These are phyloP conservation scores for Cyamopsis tetragonoloba DNA, from an alignment of 306 rosid species.

Conservation along the genomic window DNA sequence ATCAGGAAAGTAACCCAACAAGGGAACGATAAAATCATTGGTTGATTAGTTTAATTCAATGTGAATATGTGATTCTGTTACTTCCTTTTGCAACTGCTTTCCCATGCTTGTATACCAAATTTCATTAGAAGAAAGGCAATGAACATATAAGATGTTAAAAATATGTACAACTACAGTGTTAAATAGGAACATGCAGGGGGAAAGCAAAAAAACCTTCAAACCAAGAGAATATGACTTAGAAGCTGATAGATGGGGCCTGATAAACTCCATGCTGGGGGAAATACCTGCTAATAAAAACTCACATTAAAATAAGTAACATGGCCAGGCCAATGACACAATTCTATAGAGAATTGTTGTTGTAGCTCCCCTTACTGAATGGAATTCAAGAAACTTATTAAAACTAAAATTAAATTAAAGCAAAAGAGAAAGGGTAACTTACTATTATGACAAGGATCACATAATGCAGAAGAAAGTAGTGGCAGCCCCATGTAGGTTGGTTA, in stretches of 20 bases:
- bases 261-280: slow-evolving; percentile 35
- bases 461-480: slow-evolving; percentile 43
- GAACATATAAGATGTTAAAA: background rate
- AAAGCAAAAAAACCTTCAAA: slow-evolving; percentile 49
- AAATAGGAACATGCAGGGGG: background rate
- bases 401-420: background rate
- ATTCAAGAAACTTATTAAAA: background rate
- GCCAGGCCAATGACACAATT: too few relatives aligned
- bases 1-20: background rate
- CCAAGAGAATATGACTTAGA: slow-evolving; percentile 40
- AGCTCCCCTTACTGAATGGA: background rate
- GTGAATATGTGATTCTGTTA: background rate
- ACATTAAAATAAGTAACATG: slow-evolving; percentile 13
- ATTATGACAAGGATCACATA: slow-evolving; percentile 42
- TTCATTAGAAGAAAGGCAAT: background rate
- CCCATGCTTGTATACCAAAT: background rate
- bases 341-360: background rate
- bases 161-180: background rate
- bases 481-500: slow-evolving; percentile 44
- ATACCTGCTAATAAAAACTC: slow-evolving; percentile 40
- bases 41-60: background rate
- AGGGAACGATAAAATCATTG: background rate
- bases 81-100: background rate
- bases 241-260: slow-evolving; percentile 43
- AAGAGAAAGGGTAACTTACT: slow-evolving; percentile 37